phyloP scores from a whole-genome alignment of 441 rosid species.

The Viola pubescens region DNA sequence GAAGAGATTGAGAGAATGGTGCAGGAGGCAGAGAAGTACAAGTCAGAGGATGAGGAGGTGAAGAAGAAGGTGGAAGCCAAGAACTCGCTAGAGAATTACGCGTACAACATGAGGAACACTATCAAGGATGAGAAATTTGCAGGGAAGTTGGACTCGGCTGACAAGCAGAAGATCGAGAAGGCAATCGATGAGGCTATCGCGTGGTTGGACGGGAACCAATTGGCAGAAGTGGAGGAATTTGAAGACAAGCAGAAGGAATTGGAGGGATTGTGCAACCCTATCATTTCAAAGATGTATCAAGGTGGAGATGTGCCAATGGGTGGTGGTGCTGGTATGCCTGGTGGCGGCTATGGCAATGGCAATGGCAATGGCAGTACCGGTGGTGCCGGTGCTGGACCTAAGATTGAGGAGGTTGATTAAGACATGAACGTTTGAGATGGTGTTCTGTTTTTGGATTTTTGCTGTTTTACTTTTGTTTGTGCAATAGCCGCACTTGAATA shows the following conservation, averaged over 20 bases:
- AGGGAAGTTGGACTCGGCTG: slow-evolving; percentile 25
- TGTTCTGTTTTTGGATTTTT: background rate
- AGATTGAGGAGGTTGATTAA: slow-evolving; percentile 55
- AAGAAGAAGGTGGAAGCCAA: slow-evolving; percentile 54
- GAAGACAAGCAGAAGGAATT: slow-evolving; percentile 43
- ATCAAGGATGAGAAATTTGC: slow-evolving; percentile 36
- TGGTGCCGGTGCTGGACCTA: slow-evolving; percentile 41
- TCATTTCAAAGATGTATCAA: slow-evolving; percentile 40
- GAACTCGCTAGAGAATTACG: slow-evolving; percentile 41
- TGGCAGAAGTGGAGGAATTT: slow-evolving; percentile 41
- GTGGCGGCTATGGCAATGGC: slow-evolving; percentile 21
- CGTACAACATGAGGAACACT: slow-evolving; percentile 43
- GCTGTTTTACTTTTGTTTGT: background rate
- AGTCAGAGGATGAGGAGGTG: slow-evolving; percentile 42
- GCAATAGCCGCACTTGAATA: background rate
- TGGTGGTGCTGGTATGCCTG: slow-evolving; percentile 20
- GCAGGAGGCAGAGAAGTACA: slow-evolving; percentile 45
- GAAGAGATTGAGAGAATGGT: slow-evolving; percentile 48
- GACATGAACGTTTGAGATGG: background rate
- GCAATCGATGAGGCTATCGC: slow-evolving; percentile 34
- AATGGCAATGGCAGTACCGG: slow-evolving; percentile 19
- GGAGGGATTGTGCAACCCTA: slow-evolving; percentile 36
- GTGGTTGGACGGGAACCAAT: slow-evolving; percentile 45
- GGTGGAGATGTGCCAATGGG: slow-evolving; percentile 31
- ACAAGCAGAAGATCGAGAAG: slow-evolving; percentile 42